A percentile compares a stretch with the other conserved stretches of the same genome.
Evolutionary conservation across 768 basidiomycete genomes (phyloP).

Genomic region (Leccinum variicolor): DNA sequence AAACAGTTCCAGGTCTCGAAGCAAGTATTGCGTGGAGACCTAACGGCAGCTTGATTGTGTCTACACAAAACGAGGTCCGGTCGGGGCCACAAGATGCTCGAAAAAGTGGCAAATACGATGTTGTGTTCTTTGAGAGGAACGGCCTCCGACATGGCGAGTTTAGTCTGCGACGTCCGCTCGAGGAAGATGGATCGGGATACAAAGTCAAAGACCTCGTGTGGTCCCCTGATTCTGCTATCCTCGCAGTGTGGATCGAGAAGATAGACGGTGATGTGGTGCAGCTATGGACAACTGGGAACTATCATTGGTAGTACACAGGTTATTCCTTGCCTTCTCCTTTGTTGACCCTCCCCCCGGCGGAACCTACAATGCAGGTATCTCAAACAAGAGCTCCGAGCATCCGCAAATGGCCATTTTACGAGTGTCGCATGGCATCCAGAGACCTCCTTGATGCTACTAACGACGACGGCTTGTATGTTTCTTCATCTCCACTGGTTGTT

Average conservation of each 20-base stretch:
- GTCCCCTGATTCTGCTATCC: conserved; percentile 84
- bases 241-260: conserved; percentile 81
- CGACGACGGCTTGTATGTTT: conserved; percentile 63
- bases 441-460: conserved; percentile 54
- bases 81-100: conserved; percentile 67
- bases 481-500: neutral
- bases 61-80: conserved; percentile 74
- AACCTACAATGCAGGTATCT: conserved; percentile 61
- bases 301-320: conserved; percentile 67
- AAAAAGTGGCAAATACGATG: conserved; percentile 69
- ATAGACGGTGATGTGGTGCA: conserved; percentile 78
- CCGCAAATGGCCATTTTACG: conserved; percentile 56
- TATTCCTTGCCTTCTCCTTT: neutral
- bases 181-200: conserved; percentile 55
- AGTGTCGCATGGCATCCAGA: conserved; percentile 89
- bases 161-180: conserved; percentile 42
- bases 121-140: conserved; percentile 95
- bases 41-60: conserved; percentile 80
- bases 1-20: conserved; percentile 80
- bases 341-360: conserved; percentile 2
- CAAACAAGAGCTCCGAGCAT: conserved; percentile 79
- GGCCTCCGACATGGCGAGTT: conserved; percentile 93
- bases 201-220: conserved; percentile 74
- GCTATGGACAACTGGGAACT: conserved; percentile 92
- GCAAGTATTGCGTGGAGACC: conserved; percentile 82